Evolutionary conservation across 768 basidiomycete genomes (phyloP).

Genomic region (Cyclocybe aegerita): DNA sequence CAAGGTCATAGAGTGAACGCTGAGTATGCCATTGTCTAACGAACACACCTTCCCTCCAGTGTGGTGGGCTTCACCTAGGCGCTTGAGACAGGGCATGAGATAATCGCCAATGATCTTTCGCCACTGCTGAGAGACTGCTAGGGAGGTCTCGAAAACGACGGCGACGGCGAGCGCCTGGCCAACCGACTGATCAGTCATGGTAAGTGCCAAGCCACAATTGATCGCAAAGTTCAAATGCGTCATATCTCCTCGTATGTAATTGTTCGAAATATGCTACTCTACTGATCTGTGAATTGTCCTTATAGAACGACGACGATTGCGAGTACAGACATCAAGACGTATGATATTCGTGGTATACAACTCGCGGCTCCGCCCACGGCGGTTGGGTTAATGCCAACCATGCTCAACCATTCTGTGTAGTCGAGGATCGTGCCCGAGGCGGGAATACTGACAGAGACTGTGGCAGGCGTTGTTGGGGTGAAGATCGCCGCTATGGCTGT

Average conservation of each 20-base stretch:
- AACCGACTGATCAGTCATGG: conserved; percentile 18
- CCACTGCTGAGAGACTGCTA: conserved; percentile 56
- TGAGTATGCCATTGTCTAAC: background rate
- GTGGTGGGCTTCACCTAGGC: conserved; percentile 43
- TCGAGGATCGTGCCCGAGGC: conserved; percentile 33
- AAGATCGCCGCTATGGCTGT: conserved; percentile 34
- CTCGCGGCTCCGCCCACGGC: background rate
- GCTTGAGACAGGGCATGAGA: conserved; percentile 48
- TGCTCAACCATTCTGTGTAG: conserved; percentile 29
- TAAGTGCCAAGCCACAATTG: conserved; percentile 4
- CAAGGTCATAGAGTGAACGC: background rate
- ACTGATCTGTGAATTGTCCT: too few relatives aligned
- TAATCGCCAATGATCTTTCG: conserved; percentile 43
- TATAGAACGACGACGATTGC: too few relatives aligned
- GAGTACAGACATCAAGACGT: too few relatives aligned
- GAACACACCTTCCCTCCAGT: conserved; percentile 34
- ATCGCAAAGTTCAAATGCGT: background rate
- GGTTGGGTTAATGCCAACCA: conserved; percentile 21
- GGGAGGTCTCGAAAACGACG: conserved; percentile 62
- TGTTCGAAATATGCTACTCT: background rate
- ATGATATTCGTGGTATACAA: too few relatives aligned
- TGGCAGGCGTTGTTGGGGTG: conserved; percentile 37
- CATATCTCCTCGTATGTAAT: background rate
- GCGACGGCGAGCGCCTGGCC: conserved; percentile 44
- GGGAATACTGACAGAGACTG: conserved; percentile 19